Percentiles rank a stretch among this genome's conserved stretches.
These are phyloP conservation scores for Zoysia japonica DNA, from an alignment of 176 grass and related monocot species.

Conservation along the genomic window DNA sequence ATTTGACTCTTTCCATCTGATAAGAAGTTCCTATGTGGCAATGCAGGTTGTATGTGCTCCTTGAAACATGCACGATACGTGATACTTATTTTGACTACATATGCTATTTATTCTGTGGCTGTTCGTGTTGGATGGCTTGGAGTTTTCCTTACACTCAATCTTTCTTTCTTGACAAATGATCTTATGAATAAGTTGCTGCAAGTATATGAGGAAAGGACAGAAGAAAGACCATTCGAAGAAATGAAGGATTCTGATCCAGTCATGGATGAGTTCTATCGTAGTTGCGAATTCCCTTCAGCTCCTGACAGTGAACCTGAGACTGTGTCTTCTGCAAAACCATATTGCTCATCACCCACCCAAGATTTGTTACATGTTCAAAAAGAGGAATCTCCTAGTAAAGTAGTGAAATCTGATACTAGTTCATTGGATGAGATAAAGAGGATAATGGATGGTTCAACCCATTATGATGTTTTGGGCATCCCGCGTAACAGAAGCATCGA, in stretches of 20 bases:
- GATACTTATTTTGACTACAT: slow-evolving; percentile 71
- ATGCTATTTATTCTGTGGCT: slow-evolving; percentile 82
- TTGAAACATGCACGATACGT: slow-evolving; percentile 85
- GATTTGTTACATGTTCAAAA: slow-evolving; percentile 65
- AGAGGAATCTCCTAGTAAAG: slow-evolving; percentile 72
- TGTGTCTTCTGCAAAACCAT: slow-evolving; percentile 58
- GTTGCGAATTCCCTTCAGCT: slow-evolving; percentile 62
- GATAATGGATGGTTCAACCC: slow-evolving; percentile 73
- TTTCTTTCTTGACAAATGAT: slow-evolving; percentile 94
- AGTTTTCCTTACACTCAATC: slow-evolving; percentile 79
- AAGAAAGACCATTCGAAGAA: slow-evolving; percentile 53
- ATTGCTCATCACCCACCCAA: slow-evolving; percentile 64
- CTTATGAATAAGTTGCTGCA: slow-evolving; percentile 84
- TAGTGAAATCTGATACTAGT: slow-evolving; percentile 61
- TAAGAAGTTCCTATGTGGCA: slow-evolving; percentile 19
- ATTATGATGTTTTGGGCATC: slow-evolving; percentile 91
- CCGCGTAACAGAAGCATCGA: slow-evolving; percentile 55
- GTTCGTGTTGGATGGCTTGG: slow-evolving; percentile 76
- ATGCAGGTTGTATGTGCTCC: slow-evolving; percentile 91
- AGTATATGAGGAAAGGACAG: slow-evolving; percentile 53
- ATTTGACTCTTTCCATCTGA: slow-evolving; percentile 28
- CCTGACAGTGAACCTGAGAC: slow-evolving; percentile 70
- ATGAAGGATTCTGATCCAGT: slow-evolving; percentile 67
- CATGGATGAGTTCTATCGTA: slow-evolving; percentile 62
- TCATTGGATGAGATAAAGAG: slow-evolving; percentile 94